phyloP scores from a whole-genome alignment of 2,329 filamentous ascomycete species.

The Colletotrichum godetiae region DNA sequence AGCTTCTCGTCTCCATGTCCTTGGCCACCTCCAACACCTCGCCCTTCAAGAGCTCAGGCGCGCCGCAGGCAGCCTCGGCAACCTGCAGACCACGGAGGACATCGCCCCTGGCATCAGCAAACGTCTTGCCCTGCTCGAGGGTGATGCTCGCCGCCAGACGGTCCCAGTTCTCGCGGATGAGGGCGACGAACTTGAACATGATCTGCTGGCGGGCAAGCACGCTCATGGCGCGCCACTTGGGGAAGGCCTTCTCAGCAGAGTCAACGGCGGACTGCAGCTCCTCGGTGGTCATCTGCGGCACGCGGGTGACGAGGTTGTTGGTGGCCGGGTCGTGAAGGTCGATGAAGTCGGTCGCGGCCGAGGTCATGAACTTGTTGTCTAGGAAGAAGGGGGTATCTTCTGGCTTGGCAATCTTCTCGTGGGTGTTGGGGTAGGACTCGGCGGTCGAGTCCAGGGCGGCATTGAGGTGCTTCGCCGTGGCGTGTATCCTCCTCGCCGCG shows the following conservation, averaged over 20 bases:
- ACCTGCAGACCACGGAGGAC: constrained; percentile 86
- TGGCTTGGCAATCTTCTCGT: constrained; percentile 76
- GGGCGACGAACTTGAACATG: constrained; percentile 86
- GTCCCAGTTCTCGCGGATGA: constrained; percentile 89
- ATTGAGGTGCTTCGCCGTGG: constrained; percentile 67
- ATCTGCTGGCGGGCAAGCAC: constrained; percentile 82
- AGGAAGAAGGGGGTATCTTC: constrained; percentile 84
- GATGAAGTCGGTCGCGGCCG: constrained; percentile 77
- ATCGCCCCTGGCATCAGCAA: constrained; percentile 84
- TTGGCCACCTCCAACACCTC: constrained; percentile 87
- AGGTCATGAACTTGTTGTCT: constrained; percentile 81
- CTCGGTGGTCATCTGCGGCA: constrained; percentile 82
- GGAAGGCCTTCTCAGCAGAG: constrained; percentile 81
- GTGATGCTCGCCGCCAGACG: constrained; percentile 86
- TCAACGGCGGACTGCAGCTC: constrained; percentile 82
- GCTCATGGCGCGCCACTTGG: constrained; percentile 77
- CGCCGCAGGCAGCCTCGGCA: constrained; percentile 83
- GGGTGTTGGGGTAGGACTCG: constrained; percentile 74
- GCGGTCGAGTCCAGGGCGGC: constrained; percentile 65
- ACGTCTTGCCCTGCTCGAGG: constrained; percentile 89
- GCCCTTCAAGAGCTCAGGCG: constrained; percentile 84
- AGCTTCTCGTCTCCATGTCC: constrained; percentile 90
- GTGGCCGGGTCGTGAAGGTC: constrained; percentile 86
- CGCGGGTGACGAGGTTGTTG: constrained; percentile 85
- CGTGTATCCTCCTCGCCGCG: constrained; percentile 66